Percentiles rank a stretch among this genome's conserved stretches.
Evolutionary conservation across 139 green algal species (phyloP).

Genomic region (Chlorella sorokiniana): DNA sequence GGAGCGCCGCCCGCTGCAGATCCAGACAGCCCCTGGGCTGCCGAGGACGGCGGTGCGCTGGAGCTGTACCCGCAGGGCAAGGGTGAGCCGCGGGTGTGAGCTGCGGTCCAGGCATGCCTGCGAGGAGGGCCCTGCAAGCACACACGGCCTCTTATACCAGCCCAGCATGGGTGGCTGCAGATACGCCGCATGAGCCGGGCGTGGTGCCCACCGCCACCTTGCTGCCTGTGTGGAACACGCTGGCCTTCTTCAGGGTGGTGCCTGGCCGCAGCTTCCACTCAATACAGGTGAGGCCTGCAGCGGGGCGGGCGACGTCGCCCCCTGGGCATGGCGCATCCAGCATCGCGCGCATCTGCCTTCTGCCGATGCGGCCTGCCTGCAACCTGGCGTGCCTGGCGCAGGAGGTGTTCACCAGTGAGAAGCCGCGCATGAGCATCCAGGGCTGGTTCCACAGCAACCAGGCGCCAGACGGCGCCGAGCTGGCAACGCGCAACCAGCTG

Average conservation of each 20-base stretch:
- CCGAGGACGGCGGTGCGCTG: constrained; percentile 80
- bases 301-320: too few relatives aligned
- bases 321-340: too few relatives aligned
- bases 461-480: constrained; percentile 48
- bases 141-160: too few relatives aligned
- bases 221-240: constrained; percentile 76
- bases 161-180: constrained; percentile 30
- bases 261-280: constrained; percentile 85
- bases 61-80: constrained; percentile 78
- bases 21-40: constrained; percentile 74
- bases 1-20: constrained; percentile 43
- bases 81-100: too few relatives aligned
- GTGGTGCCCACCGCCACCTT: constrained; percentile 52
- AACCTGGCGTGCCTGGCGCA: background rate
- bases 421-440: constrained; percentile 66
- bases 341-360: too few relatives aligned
- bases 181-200: constrained; percentile 48
- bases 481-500: constrained; percentile 77
- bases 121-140: too few relatives aligned
- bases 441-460: constrained; percentile 83
- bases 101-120: too few relatives aligned
- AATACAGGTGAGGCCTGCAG: constrained; percentile 52
- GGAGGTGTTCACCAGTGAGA: constrained; percentile 65
- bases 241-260: constrained; percentile 86
- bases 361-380: background rate